Evolutionary conservation across 495 filamentous ascomycete genomes (phyloP).

Genomic region (Penicillium psychrofluorescens): DNA sequence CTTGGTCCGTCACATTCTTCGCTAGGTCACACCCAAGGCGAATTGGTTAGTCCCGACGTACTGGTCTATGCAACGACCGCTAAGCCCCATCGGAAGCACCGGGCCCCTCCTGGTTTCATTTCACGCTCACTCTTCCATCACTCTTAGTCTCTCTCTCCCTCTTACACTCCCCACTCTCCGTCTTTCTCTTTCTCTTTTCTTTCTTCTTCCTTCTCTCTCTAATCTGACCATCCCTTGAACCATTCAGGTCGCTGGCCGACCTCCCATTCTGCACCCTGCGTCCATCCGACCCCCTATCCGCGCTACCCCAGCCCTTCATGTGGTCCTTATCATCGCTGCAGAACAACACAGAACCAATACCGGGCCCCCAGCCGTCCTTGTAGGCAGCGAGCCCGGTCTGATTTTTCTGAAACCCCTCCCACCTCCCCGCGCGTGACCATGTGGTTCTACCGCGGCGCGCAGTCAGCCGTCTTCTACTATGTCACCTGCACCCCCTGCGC

Average conservation of each 20-base stretch:
- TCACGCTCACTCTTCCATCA: slow-evolving; percentile 1
- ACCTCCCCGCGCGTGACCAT: slow-evolving; percentile 14
- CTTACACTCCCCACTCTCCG: background rate
- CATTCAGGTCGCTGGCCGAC: slow-evolving; percentile 32
- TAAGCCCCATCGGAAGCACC: background rate
- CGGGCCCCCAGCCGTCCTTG: slow-evolving; percentile 16
- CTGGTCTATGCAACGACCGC: background rate
- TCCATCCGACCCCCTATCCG: slow-evolving; percentile 10
- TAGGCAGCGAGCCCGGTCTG: slow-evolving; percentile 12
- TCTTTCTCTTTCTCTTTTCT: slow-evolving; percentile 1
- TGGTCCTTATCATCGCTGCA: slow-evolving; percentile 24
- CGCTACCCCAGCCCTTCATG: slow-evolving; percentile 33
- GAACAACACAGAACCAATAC: slow-evolving; percentile 17
- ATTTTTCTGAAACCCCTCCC: too few species aligned
- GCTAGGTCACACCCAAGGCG: too few species aligned
- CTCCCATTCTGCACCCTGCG: slow-evolving; percentile 11
- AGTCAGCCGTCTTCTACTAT: slow-evolving; percentile 85
- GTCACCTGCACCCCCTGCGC: slow-evolving; percentile 76
- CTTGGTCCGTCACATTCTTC: too few species aligned
- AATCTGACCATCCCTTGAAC: slow-evolving; percentile 1
- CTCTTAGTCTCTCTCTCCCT: slow-evolving; percentile 5
- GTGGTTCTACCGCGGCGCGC: slow-evolving; percentile 52
- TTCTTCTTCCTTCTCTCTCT: slow-evolving; percentile 1
- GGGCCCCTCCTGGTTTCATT: background rate
- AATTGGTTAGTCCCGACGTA: too few species aligned